Evolutionary conservation across 345 rosid genomes (phyloP), one percentile per base, ranked within the genome.

Genomic region (Bruguiera gymnorhiza): DNA sequence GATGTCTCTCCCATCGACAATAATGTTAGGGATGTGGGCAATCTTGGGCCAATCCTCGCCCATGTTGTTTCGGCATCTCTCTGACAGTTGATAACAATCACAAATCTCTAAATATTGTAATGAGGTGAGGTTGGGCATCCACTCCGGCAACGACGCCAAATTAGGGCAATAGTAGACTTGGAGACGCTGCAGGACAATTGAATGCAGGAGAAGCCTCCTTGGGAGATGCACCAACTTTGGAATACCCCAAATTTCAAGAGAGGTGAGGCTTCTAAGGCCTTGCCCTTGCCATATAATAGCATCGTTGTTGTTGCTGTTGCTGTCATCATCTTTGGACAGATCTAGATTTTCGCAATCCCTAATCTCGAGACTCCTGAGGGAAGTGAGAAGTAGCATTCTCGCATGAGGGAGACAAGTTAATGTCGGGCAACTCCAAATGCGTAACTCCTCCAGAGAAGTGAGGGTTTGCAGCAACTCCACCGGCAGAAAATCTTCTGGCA

Each of bases 91-190:
- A 20, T 58, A 32, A 43, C 72, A 68, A 0, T 9, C 0, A 0
- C 0, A 0, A 15, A 73, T 36, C 0, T 0, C 0, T 62, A 73
- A 37, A 5, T 20, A 0, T 8, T 53, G 11, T 29, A 73, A 27
- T 8, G 50, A 8, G 0, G 65, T 48, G 39, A 72, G 70, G 66
- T 72, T 66, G 59, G 29, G 21, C 24, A 66, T 73, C 72, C 77
- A 73, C 13, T 61, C 63, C 1, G 72, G 72, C 21, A 67, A 53
- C 29, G 48, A 15, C 31, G 0, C 50, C 69, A 76, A 56, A 65
- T 20, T 46, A 6, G 30, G 23, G 50, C 80, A 71, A 10, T 6
- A 0, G 1, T 0, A 1, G 21, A 71, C 62, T 0, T 0, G 0
- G 10, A 71, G 65, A 2, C 0, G 6, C n/a, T 34, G 36, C 43